Percentiles rank a stretch among this genome's conserved stretches.
These are phyloP conservation scores for Aspergillus sp. DNA, from an alignment of 2,329 filamentous ascomycete genomes.

Conservation along the genomic window DNA sequence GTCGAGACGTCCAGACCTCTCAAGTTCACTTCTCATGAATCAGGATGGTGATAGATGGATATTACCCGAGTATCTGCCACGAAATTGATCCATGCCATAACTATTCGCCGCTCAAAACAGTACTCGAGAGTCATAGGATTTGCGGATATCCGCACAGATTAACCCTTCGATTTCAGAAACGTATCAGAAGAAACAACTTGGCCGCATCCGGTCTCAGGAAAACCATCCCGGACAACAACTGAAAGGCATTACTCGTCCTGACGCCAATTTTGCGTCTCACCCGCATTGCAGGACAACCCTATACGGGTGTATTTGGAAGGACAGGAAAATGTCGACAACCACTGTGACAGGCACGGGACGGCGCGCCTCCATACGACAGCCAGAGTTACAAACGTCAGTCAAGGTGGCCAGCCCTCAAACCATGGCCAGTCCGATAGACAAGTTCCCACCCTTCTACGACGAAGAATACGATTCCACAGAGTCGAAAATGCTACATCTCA, in stretches of 20 bases:
- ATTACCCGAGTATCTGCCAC: background rate
- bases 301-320: background rate
- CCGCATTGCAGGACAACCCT: background rate
- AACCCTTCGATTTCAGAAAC: background rate
- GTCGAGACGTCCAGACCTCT: background rate
- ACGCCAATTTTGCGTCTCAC: background rate
- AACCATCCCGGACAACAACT: background rate
- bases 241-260: background rate
- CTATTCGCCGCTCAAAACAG: background rate
- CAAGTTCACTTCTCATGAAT: background rate
- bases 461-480: constrained; percentile 33
- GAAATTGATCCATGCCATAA: background rate
- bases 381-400: constrained; percentile 33
- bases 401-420: constrained; percentile 30
- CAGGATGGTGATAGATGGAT: constrained; percentile 5
- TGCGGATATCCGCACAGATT: background rate
- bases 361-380: constrained; percentile 39
- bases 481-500: constrained; percentile 24
- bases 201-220: background rate
- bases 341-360: constrained; percentile 41
- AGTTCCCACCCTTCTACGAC: constrained; percentile 46
- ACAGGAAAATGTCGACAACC: constrained; percentile 39
- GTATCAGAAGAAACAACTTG: background rate
- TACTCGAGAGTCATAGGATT: background rate
- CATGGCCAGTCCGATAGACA: constrained; percentile 39